phyloP scores from a whole-genome alignment of 2,329 filamentous ascomycete genomes.

The Tolypocladium ophioglossoides region DNA sequence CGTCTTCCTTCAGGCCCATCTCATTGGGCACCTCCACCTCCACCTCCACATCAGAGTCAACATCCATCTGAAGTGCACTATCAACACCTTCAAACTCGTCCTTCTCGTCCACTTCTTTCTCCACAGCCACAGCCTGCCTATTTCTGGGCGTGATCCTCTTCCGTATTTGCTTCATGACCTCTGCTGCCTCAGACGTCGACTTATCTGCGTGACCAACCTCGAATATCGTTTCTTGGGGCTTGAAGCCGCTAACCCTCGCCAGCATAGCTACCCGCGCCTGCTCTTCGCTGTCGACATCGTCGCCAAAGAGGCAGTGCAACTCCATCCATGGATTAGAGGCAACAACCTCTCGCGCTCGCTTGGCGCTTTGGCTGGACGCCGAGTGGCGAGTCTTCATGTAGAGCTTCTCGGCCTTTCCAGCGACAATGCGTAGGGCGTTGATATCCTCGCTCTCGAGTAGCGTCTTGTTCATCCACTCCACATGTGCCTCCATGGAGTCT shows the following conservation, averaged over 20 bases:
- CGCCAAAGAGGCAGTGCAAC: conserved; percentile 71
- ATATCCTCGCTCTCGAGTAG: conserved; percentile 69
- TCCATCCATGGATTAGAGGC: conserved; percentile 59
- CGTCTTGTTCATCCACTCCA: conserved; percentile 76
- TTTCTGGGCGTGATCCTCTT: conserved; percentile 55
- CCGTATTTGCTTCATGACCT: conserved; percentile 64
- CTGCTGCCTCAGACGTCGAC: conserved; percentile 53
- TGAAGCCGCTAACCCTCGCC: conserved; percentile 76
- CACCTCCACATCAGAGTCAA: conserved; percentile 23
- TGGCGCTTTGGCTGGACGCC: conserved; percentile 82
- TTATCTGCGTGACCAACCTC: conserved; percentile 73
- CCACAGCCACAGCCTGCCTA: conserved; percentile 29
- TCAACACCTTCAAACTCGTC: conserved; percentile 19
- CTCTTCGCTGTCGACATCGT: conserved; percentile 54
- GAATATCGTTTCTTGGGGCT: conserved; percentile 91
- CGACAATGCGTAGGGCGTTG: conserved; percentile 57
- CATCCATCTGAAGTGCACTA: neutral
- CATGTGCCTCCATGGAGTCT: conserved; percentile 61
- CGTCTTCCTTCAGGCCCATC: conserved; percentile 36
- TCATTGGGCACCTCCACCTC: conserved; percentile 36
- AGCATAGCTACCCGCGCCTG: conserved; percentile 76
- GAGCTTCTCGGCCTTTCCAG: conserved; percentile 81
- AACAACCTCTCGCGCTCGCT: conserved; percentile 70
- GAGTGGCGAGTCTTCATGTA: conserved; percentile 85
- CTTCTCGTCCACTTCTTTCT: conserved; percentile 20